Base-by-base conservation (phyloP, 2,329 filamentous ascomycete species). In the Penicillium oxalicum region DNA sequence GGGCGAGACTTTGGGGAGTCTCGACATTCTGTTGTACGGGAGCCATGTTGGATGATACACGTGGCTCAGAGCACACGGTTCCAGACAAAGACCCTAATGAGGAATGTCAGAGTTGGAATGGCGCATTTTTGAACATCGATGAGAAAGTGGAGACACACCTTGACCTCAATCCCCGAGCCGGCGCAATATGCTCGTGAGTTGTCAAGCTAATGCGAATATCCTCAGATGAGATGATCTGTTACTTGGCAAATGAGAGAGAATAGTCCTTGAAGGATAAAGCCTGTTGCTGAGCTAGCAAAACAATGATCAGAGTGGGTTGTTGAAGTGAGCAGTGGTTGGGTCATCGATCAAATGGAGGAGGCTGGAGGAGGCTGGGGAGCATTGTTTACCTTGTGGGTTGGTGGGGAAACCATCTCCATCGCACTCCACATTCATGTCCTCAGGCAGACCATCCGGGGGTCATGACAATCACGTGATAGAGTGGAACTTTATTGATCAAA, bases 281-380 rank as follows among this genome's bases (percentile, higher is more conserved):
- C 18, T 2, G 18, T 18, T 18, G 18, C 18, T 18, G 18, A 18
- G 18, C 38, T 18, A 6, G 38, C 7, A 29, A 12, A 39, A 53
- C 51, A 47, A 40, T 28, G 36, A 27, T n/a, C 24, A 9, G 18
- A 27, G 36, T 8, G 4, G 11, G 11, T 7, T 42, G 37, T 44
- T 25, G 29, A 18, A 34, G 12, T 11, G 33, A 34, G 40, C 9
- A 11, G 13, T 4, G n/a, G 46, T 27, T 46, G 40, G 29, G 45
- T 56, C n/a, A 28, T 41, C 43, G 41, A 40, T 48, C 18, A 69
- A 69, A 53, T 63, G 59, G 8, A 50, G 66, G 66, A 66, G 66
- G 66, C 68, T 69, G 66, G 62, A 61, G 56, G 48, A 67, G 66
- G 67, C 64, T 68, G 66, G 66, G 66, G 49, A 54, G 11, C 29